phyloP scores from a whole-genome alignment of 768 basidiomycete species.

The Naematelia encephala region DNA sequence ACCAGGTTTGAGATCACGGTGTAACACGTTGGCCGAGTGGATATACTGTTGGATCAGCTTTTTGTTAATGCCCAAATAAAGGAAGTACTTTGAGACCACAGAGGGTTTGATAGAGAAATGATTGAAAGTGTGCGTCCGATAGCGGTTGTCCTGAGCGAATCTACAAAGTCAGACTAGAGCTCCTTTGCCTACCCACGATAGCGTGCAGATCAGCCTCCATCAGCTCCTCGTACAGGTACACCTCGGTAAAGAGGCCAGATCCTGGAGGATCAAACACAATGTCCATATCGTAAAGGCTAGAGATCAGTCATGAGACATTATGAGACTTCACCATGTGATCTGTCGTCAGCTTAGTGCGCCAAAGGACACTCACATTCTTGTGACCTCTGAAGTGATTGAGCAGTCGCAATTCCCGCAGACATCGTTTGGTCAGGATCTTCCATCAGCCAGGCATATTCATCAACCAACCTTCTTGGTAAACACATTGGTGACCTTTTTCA shows the following conservation, averaged over 20 bases:
- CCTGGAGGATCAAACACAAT: constrained; percentile 78
- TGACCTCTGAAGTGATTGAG: constrained; percentile 97
- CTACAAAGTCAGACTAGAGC: constrained; percentile 34
- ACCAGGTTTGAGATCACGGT: constrained; percentile 88
- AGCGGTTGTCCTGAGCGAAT: constrained; percentile 55
- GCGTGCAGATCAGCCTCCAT: constrained; percentile 99
- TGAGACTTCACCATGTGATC: constrained; percentile 26
- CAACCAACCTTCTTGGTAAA: constrained; percentile 49
- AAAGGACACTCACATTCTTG: constrained; percentile 73
- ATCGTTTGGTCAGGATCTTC: constrained; percentile 87
- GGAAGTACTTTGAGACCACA: constrained; percentile 72
- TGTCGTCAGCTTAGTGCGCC: constrained; percentile 4
- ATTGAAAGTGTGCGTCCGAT: constrained; percentile 57
- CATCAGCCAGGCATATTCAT: constrained; percentile 11
- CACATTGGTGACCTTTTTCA: constrained; percentile 49
- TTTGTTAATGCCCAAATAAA: constrained; percentile 70
- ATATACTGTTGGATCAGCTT: constrained; percentile 60
- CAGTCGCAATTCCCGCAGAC: constrained; percentile 83
- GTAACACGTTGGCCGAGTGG: constrained; percentile 94
- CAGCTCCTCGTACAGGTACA: constrained; percentile 87
- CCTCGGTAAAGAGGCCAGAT: constrained; percentile 89
- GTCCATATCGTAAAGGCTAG: constrained; percentile 96
- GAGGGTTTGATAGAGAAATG: constrained; percentile 96
- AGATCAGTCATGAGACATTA: constrained; percentile 61
- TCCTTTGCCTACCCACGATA: constrained; percentile 61